phyloP scores from a whole-genome alignment of 2,329 filamentous ascomycete genomes.

The Cladobotryum protrusum region DNA sequence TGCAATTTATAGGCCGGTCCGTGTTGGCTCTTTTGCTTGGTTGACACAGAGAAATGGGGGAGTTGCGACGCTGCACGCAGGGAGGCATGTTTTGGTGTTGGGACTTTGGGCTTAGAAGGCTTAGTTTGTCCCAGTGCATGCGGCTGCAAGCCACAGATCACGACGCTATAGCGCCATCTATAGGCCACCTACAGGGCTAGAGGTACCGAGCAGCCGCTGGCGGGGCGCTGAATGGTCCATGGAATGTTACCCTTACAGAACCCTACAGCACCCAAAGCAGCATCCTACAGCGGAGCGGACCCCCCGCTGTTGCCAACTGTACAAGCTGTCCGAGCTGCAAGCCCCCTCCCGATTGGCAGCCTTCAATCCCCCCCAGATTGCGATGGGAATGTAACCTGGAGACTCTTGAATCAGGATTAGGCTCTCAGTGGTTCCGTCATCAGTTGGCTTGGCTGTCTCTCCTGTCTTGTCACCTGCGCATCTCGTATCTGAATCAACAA shows the following conservation, averaged over 20 bases:
- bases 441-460: background rate
- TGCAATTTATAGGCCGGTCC: background rate
- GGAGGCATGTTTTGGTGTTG: background rate
- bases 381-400: too few species aligned
- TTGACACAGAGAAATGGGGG: background rate
- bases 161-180: background rate
- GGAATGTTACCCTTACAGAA: background rate
- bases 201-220: too few species aligned
- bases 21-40: background rate
- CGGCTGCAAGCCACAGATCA: background rate
- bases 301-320: background rate
- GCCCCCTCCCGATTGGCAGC: background rate
- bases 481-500: background rate
- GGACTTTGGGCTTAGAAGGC: background rate
- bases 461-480: background rate
- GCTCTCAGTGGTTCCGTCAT: background rate
- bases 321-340: background rate
- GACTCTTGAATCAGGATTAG: too few species aligned
- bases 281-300: background rate
- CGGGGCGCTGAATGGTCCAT: too few species aligned
- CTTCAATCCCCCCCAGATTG: too few species aligned
- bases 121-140: background rate
- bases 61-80: background rate
- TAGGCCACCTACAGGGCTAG: too few species aligned
- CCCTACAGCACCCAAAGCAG: background rate